Evolutionary conservation across 495 filamentous ascomycete genomes (phyloP).

Genomic region (Venustampulla echinocandica): DNA sequence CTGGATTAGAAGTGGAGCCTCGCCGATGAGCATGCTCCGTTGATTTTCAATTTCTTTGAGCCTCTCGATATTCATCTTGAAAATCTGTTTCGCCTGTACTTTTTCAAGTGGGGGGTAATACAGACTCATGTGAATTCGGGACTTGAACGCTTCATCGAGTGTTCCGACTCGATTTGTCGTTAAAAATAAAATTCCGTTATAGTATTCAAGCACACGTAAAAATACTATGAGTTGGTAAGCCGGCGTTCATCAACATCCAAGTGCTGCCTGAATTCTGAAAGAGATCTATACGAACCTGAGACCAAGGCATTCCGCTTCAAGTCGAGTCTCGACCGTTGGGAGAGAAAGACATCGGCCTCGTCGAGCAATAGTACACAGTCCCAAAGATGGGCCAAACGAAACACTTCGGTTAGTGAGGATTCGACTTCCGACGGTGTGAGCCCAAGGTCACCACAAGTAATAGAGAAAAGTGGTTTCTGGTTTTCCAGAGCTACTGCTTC

Average conservation of each 20-base stretch:
- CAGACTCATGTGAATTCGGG: conserved; percentile 34
- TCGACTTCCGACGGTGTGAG: conserved; percentile 31
- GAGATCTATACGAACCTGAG: conserved; percentile 47
- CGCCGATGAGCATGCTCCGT: too few relatives aligned
- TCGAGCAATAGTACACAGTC: conserved; percentile 44
- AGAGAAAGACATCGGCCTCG: conserved; percentile 50
- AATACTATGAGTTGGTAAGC: too few relatives aligned
- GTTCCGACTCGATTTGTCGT: conserved; percentile 43
- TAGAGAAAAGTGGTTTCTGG: conserved; percentile 27
- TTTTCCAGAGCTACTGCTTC: conserved; percentile 26
- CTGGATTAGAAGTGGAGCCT: too few relatives aligned
- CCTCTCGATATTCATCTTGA: conserved; percentile 11
- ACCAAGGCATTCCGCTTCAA: conserved; percentile 59
- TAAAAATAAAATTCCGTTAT: conserved; percentile 32
- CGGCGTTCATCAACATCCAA: not conserved
- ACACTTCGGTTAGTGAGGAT: conserved; percentile 35
- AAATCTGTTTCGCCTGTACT: conserved; percentile 24
- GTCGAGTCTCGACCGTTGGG: conserved; percentile 29
- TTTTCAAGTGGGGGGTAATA: conserved; percentile 31
- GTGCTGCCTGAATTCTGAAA: not conserved
- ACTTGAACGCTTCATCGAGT: conserved; percentile 38
- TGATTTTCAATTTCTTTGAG: conserved; percentile 6
- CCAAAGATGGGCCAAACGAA: conserved; percentile 37
- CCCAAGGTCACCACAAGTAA: conserved; percentile 34
- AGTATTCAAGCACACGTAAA: conserved; percentile 28